Evolutionary conservation across 2,329 filamentous ascomycete species (phyloP).

Genomic region (Fusarium nurragi): DNA sequence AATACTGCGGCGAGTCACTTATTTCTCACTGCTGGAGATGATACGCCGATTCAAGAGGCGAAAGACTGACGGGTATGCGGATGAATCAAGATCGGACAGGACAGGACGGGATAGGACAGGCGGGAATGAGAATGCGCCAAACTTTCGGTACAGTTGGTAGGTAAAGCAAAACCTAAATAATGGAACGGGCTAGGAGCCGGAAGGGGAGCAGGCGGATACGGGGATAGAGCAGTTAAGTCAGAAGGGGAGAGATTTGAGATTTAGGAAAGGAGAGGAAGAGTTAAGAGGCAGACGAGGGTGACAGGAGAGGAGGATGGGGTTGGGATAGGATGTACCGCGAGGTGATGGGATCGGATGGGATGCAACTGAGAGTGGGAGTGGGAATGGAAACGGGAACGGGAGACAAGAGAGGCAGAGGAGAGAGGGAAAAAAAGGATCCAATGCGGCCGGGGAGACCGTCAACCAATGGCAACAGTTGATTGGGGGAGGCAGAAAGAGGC

Average conservation of each 20-base stretch:
- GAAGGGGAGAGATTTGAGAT: slow-evolving; percentile 5
- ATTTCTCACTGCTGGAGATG: slow-evolving; percentile 2
- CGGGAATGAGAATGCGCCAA: slow-evolving; percentile 13
- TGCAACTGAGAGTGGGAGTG: neutral
- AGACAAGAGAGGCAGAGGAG: neutral
- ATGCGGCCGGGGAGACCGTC: slow-evolving; percentile 37
- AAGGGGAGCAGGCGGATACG: slow-evolving; percentile 3
- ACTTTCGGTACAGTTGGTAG: slow-evolving; percentile 6
- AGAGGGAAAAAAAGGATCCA: slow-evolving; percentile 4
- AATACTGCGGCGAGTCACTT: neutral
- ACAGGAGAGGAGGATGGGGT: slow-evolving; percentile 6
- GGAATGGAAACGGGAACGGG: neutral
- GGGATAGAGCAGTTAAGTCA: neutral
- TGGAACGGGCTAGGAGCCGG: slow-evolving; percentile 19
- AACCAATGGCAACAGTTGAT: slow-evolving; percentile 19
- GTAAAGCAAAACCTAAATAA: slow-evolving; percentile 28
- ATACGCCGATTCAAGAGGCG: slow-evolving; percentile 10
- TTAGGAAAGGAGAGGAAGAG: slow-evolving; percentile 19
- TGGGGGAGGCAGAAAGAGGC: slow-evolving; percentile 25
- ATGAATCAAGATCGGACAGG: slow-evolving; percentile 7
- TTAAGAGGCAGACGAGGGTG: slow-evolving; percentile 21
- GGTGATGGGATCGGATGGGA: neutral
- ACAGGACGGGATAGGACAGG: neutral
- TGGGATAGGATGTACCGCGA: too few species aligned
- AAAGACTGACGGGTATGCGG: slow-evolving; percentile 13